These are phyloP conservation scores for Gautieria morchelliformis DNA, from an alignment of 768 basidiomycete species.

Conservation along the genomic window DNA sequence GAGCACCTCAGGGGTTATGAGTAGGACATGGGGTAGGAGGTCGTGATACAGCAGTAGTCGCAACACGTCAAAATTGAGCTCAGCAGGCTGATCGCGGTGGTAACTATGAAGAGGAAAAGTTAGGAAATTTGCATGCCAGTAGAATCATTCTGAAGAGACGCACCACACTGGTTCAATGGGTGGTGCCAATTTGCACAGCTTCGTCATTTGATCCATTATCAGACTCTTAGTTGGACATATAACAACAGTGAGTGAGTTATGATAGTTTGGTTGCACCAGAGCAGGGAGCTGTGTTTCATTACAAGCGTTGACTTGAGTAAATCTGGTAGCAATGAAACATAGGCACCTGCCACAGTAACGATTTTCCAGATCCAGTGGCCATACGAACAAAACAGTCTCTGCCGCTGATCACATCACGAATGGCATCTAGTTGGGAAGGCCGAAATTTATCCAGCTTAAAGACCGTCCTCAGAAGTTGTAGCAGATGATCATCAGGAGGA, in stretches of 20 bases:
- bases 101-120: neutral
- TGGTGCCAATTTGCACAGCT: neutral
- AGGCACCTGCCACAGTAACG: conserved; percentile 5
- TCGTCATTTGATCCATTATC: conserved; percentile 2
- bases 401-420: neutral
- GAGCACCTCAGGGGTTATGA: neutral
- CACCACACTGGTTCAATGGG: neutral
- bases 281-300: neutral
- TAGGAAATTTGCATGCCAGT: neutral
- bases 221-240: conserved; percentile 1
- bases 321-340: neutral
- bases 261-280: neutral
- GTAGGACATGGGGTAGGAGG: neutral
- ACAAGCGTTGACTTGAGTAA: neutral
- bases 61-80: neutral
- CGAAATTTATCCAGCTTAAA: neutral
- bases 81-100: neutral
- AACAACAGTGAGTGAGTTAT: neutral
- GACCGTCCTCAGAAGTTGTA: neutral
- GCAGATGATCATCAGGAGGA: neutral
- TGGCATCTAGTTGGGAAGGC: neutral
- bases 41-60: neutral
- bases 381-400: neutral
- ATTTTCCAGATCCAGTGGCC: conserved; percentile 7
- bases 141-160: neutral